Percentiles rank a stretch among this genome's conserved stretches.
Conservation (phyloP, 1,284 basidiomycete genomes). For the Athelia psychrophila region DNA sequence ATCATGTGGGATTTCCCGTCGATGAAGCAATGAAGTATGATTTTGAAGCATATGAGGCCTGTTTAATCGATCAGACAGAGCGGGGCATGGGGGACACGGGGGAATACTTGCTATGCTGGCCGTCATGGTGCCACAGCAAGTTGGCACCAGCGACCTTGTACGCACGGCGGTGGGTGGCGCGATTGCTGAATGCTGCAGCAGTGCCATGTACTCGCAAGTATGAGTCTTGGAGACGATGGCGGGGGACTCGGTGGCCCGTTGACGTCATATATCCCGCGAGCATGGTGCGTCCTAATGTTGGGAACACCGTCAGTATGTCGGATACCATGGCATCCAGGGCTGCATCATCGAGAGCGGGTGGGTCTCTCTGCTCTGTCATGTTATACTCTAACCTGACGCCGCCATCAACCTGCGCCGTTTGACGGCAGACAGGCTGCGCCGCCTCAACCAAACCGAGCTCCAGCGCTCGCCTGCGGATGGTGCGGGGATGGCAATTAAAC, state of each 20-base stretch:
- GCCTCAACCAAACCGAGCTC: slow-evolving; percentile 8
- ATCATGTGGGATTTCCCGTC: slow-evolving; percentile 32
- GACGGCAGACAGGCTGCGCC: slow-evolving; percentile 23
- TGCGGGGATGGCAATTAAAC: neutral
- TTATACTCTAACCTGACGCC: slow-evolving; percentile 9
- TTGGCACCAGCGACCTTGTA: slow-evolving; percentile 29
- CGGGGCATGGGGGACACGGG: neutral
- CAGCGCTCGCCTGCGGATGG: neutral
- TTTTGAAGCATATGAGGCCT: slow-evolving; percentile 26
- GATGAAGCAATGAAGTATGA: slow-evolving; percentile 36
- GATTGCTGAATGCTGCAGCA: slow-evolving; percentile 3
- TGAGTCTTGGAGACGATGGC: slow-evolving; percentile 9
- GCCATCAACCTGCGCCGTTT: slow-evolving; percentile 6
- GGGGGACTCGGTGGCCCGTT: slow-evolving; percentile 12
- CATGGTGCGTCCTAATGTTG: slow-evolving; percentile 17
- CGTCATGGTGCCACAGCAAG: slow-evolving; percentile 32
- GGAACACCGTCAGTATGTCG: slow-evolving; percentile 11
- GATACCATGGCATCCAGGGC: slow-evolving; percentile 14
- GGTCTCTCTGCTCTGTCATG: slow-evolving; percentile 12
- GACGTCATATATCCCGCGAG: slow-evolving; percentile 14
- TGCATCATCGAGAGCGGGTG: slow-evolving; percentile 20
- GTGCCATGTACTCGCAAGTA: slow-evolving; percentile 13
- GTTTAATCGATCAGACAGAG: neutral
- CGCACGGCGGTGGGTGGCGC: slow-evolving; percentile 8
- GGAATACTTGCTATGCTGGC: slow-evolving; percentile 22